phyloP scores from a whole-genome alignment of 2,329 filamentous ascomycete genomes.

The Colletotrichum gigasporum region DNA sequence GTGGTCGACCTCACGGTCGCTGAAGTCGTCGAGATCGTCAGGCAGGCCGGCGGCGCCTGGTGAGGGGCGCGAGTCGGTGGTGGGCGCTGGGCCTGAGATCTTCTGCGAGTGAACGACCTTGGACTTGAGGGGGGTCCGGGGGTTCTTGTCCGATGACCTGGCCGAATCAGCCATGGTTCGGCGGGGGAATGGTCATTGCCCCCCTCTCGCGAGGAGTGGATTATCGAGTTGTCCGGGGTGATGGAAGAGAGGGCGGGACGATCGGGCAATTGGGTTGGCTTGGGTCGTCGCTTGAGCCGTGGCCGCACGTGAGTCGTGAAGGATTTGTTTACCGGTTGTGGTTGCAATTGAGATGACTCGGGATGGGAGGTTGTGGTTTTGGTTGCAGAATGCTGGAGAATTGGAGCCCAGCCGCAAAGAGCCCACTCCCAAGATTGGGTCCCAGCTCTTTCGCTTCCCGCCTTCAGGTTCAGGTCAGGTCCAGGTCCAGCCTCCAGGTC shows the following conservation, averaged over 20 bases:
- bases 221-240: conserved; percentile 11
- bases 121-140: conserved; percentile 41
- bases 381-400: conserved; percentile 26
- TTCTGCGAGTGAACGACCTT: conserved; percentile 64
- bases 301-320: conserved; percentile 22
- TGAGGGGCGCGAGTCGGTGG: conserved; percentile 40
- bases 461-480: not conserved
- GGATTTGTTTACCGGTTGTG: conserved; percentile 16
- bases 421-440: not conserved
- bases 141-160: conserved; percentile 31
- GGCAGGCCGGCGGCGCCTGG: conserved; percentile 21
- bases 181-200: conserved; percentile 31
- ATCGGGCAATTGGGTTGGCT: not conserved
- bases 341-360: conserved; percentile 26
- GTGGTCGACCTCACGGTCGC: conserved; percentile 40
- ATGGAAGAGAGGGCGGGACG: not conserved
- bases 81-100: conserved; percentile 51
- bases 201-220: conserved; percentile 28
- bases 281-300: conserved; percentile 1
- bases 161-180: conserved; percentile 35
- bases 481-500: not conserved
- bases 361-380: conserved; percentile 2
- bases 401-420: conserved; percentile 19
- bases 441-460: not conserved
- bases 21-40: conserved; percentile 36